Conservation (phyloP, 805 yeast species). For the Wickerhamomyces kurtzmanii region DNA sequence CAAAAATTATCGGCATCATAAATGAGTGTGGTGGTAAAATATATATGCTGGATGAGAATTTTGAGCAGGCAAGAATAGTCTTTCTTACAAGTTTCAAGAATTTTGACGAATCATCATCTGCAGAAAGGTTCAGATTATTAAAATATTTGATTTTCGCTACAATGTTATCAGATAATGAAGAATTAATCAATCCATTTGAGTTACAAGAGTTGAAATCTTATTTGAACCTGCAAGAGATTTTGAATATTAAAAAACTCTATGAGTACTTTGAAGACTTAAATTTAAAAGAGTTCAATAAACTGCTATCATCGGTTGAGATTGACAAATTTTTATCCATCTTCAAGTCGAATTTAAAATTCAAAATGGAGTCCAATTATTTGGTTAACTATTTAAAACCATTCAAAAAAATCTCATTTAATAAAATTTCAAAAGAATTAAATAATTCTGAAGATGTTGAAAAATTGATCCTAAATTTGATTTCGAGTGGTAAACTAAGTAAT, state of each 20-base stretch:
- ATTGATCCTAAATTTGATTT: no score
- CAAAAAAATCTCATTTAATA: conserved; percentile 11
- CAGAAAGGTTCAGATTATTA: conserved; percentile 44
- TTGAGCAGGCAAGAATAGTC: conserved; percentile 43
- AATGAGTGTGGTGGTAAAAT: conserved; percentile 70
- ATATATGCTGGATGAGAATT: conserved; percentile 49
- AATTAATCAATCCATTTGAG: conserved; percentile 63
- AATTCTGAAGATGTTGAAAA: no score
- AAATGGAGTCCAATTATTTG: no score
- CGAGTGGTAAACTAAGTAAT: no score
- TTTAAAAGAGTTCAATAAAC: no score
- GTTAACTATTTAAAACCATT: conserved; percentile 19
- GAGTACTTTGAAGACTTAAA: no score
- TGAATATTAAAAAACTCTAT: no score
- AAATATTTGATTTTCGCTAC: conserved; percentile 53
- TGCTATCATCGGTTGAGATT: no score
- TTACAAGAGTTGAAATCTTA: conserved; percentile 61
- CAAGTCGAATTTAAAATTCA: conserved; percentile 10
- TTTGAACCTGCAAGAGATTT: no score
- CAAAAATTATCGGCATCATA: conserved; percentile 63
- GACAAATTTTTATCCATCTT: no score
- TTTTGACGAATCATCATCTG: conserved; percentile 60
- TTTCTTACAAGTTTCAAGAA: conserved; percentile 49
- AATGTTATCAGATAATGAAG: conserved; percentile 44
- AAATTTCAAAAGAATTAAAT: no score